Base-by-base conservation (phyloP, 495 filamentous ascomycete genomes). In the Penicillium steckii region DNA sequence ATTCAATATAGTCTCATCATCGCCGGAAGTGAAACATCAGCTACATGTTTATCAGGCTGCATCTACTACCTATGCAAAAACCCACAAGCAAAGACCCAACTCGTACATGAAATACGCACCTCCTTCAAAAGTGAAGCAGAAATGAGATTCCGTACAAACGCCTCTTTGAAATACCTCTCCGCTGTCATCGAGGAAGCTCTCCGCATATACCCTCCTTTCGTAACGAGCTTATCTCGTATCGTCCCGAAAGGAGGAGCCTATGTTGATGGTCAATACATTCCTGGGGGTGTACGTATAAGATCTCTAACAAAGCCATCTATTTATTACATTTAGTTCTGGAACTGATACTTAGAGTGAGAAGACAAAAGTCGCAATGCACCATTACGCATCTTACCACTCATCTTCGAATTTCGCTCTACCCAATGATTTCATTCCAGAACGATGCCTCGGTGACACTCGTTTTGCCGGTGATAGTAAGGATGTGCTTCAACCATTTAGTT, bases 21-120 rank as follows among this genome's bases (percentile, higher is more conserved):
- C 9, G 71, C 71, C 12, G 83, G 82, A 7, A 81, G 76, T 55
- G 83, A 86, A 56, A 85, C 82, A 0, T 77, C 79, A 6, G 82
- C 82, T 0, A 83, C 80, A 0, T 50, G 71, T 1, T 52, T 85
- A 0, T 61, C 64, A 0, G 82, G 79, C 3, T 69, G 68, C 10
- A 68, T 80, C 18, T 84, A 72, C 44, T 74, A 78, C 33, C 71
- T 85, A 0, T 64, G 79, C 12, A 66, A 67, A 4, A 55, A 79
- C 33, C 67, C 70, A 1, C 58, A 65, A 0, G 61, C 63, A n/a
- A 61, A 80, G 53, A 32, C 42, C 8, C 66, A 49, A 23, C 61
- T 82, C 1, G 44, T 52, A 1, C 5, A 50, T 1, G 82, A 84
- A 44, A 65, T 86, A 21, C 70, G 80, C 9, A 48, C 55, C n/a